phyloP scores from a whole-genome alignment of 129 eudicot species.

The Escallonia rubra region DNA sequence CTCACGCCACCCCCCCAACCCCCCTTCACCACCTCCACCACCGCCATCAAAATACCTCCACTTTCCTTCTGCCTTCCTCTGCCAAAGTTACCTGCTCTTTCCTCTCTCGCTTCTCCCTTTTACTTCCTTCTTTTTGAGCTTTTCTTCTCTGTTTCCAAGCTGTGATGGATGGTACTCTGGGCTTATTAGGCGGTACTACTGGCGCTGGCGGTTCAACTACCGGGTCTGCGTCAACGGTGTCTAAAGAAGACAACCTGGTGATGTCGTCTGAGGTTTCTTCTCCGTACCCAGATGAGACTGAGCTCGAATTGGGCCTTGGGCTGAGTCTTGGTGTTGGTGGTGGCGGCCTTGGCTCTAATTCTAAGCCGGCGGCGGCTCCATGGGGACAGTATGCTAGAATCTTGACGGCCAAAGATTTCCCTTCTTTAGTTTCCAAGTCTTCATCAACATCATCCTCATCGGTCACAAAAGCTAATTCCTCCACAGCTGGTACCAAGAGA shows the following conservation, averaged over 20 bases:
- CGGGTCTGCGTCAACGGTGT: slow-evolving; percentile 43
- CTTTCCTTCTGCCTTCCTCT: neutral
- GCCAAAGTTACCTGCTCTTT: neutral
- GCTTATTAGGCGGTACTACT: slow-evolving; percentile 17
- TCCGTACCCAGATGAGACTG: slow-evolving; percentile 48
- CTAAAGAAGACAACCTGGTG: slow-evolving; percentile 37
- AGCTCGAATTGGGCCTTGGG: slow-evolving; percentile 88
- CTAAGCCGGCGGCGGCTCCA: slow-evolving; percentile 31
- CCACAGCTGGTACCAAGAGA: slow-evolving; percentile 69
- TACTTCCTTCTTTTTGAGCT: neutral
- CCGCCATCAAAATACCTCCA: slow-evolving; percentile 13
- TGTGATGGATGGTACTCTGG: slow-evolving; percentile 47
- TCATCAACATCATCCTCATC: slow-evolving; percentile 62
- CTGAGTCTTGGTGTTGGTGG: slow-evolving; percentile 73
- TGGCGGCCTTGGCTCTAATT: slow-evolving; percentile 26
- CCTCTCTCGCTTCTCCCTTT: neutral
- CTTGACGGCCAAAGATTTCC: slow-evolving; percentile 86
- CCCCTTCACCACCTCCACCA: slow-evolving; percentile 14
- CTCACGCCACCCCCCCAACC: slow-evolving; percentile 28
- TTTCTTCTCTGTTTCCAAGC: neutral
- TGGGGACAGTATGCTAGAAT: slow-evolving; percentile 73
- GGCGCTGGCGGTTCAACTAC: slow-evolving; percentile 46
- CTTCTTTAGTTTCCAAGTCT: slow-evolving; percentile 25
- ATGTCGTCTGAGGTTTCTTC: slow-evolving; percentile 61
- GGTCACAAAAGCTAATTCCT: slow-evolving; percentile 22